A percentile compares a stretch with the other conserved stretches of the same genome.
Conservation (phyloP, 768 basidiomycete genomes). For the Russula abietina region DNA sequence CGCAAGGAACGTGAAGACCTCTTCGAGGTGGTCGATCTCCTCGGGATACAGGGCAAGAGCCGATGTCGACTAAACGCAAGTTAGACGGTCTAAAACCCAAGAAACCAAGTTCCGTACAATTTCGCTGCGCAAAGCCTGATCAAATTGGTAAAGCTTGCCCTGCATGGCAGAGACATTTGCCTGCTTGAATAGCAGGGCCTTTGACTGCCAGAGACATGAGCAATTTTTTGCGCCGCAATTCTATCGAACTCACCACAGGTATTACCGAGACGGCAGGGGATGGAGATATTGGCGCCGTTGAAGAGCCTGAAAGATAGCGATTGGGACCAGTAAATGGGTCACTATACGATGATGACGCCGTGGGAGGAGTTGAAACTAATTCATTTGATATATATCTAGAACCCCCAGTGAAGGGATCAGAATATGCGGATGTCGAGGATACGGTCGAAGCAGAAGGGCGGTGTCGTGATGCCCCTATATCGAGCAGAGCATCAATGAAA, state of each 20-base stretch:
- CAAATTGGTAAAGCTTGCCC: constrained; percentile 69
- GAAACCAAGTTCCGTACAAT: constrained; percentile 45
- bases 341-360: constrained; percentile 28
- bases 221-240: background rate
- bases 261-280: constrained; percentile 10
- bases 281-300: constrained; percentile 6
- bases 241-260: constrained; percentile 20
- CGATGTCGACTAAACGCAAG: constrained; percentile 51
- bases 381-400: constrained; percentile 48
- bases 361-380: constrained; percentile 29
- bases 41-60: constrained; percentile 65
- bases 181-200: constrained; percentile 75
- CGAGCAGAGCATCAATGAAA: background rate
- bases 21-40: constrained; percentile 52
- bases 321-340: constrained; percentile 25
- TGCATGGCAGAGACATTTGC: constrained; percentile 75
- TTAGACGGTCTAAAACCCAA: constrained; percentile 1
- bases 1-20: constrained; percentile 55
- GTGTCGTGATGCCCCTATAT: constrained; percentile 33
- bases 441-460: constrained; percentile 29
- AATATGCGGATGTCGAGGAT: constrained; percentile 35
- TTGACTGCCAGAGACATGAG: constrained; percentile 39
- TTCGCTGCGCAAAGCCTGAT: constrained; percentile 59
- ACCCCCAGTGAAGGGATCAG: constrained; percentile 70
- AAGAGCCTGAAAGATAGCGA: constrained; percentile 19